These are phyloP conservation scores for Wickerhamiella azymoides DNA, from an alignment of 805 yeast species.

Conservation along the genomic window DNA sequence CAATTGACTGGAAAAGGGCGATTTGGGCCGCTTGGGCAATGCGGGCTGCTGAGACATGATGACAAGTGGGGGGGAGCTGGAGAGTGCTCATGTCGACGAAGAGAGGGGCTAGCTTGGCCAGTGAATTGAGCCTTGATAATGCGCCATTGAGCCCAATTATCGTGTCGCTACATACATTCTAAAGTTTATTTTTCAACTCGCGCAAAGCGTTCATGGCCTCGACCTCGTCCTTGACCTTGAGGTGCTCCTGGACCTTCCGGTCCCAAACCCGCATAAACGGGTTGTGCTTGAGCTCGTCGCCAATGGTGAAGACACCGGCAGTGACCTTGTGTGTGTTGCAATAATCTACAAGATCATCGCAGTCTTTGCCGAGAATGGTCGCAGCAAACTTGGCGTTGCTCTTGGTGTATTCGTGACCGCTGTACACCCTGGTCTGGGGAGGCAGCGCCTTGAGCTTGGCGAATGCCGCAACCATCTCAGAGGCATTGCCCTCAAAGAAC, in stretches of 20 bases:
- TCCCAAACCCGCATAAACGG: slow-evolving; percentile 80
- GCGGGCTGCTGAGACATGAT: slow-evolving; percentile 22
- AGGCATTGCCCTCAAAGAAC: slow-evolving; percentile 82
- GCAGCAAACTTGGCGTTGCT: slow-evolving; percentile 68
- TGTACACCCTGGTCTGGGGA: slow-evolving; percentile 57
- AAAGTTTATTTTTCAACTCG: slow-evolving; percentile 55
- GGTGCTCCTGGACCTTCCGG: slow-evolving; percentile 42
- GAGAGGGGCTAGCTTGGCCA: too few species aligned
- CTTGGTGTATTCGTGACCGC: slow-evolving; percentile 93
- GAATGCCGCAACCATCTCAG: slow-evolving; percentile 64
- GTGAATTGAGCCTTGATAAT: too few species aligned
- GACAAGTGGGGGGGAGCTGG: not conserved
- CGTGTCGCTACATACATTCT: not conserved
- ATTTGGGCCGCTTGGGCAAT: slow-evolving; percentile 45
- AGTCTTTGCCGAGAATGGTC: slow-evolving; percentile 40
- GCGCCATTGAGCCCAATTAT: too few species aligned
- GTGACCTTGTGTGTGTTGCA: slow-evolving; percentile 47
- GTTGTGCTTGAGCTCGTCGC: slow-evolving; percentile 66
- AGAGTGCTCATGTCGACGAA: too few species aligned
- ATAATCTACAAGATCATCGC: slow-evolving; percentile 43
- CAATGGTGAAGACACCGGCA: slow-evolving; percentile 76
- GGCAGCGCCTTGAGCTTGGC: slow-evolving; percentile 50
- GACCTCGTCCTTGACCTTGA: slow-evolving; percentile 37
- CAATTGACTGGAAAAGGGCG: slow-evolving; percentile 41
- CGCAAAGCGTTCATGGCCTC: slow-evolving; percentile 64